These are phyloP conservation scores for Cordyceps pruinosa DNA, from an alignment of 2,329 filamentous ascomycete genomes.

Conservation along the genomic window DNA sequence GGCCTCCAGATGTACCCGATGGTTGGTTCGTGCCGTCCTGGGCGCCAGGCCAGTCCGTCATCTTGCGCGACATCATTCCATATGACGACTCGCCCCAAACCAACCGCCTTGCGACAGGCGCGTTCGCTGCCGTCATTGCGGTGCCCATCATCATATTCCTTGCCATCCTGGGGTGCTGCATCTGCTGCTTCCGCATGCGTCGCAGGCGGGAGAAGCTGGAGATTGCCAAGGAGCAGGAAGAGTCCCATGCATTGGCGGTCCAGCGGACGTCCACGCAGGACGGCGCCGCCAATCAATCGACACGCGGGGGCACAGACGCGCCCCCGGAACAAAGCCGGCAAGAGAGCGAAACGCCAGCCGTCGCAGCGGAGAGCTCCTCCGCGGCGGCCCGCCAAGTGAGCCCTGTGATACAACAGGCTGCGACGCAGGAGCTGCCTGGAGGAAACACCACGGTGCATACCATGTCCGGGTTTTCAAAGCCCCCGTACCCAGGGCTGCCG, in stretches of 20 bases:
- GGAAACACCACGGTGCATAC: neutral
- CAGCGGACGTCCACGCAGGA: neutral
- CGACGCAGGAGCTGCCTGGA: neutral
- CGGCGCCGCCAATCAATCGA: neutral
- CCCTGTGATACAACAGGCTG: neutral
- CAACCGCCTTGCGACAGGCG: neutral
- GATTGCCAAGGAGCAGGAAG: slow-evolving; percentile 7
- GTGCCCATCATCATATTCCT: slow-evolving; percentile 8
- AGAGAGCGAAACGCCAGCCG: neutral
- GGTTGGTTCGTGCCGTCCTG: neutral
- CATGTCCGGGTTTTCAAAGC: neutral
- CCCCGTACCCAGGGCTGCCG: slow-evolving; percentile 3
- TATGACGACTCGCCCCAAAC: neutral
- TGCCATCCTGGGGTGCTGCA: slow-evolving; percentile 3
- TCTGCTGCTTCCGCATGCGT: slow-evolving; percentile 7
- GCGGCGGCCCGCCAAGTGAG: neutral
- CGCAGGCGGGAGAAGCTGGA: slow-evolving; percentile 6
- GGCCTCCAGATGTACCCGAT: neutral
- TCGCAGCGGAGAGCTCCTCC: neutral
- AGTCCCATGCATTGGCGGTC: neutral
- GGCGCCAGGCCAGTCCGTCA: neutral
- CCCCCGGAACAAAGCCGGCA: neutral
- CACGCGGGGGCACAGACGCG: neutral
- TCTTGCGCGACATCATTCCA: neutral
- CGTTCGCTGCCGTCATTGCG: neutral